Evolutionary conservation across 352 stramenopile species (phyloP).

Genomic region (Globisporangium abappressorium): DNA sequence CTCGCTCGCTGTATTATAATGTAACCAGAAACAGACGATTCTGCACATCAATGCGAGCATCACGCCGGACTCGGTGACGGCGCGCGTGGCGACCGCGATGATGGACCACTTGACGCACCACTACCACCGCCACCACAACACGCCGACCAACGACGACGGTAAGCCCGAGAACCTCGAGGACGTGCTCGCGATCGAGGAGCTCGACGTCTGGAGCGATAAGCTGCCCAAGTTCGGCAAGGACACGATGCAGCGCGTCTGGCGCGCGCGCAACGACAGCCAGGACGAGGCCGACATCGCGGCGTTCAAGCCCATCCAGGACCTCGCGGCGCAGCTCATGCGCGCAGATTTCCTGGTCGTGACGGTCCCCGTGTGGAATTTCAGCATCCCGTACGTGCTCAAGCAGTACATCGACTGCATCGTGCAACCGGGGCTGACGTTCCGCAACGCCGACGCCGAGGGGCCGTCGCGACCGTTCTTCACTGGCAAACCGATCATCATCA

Average conservation of each 20-base stretch:
- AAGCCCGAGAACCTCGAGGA: constrained; percentile 31
- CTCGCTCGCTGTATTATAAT: not conserved
- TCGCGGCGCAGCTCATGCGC: constrained; percentile 60
- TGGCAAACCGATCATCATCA: constrained; percentile 61
- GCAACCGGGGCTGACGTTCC: constrained; percentile 66
- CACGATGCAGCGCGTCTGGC: constrained; percentile 69
- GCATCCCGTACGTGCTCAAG: constrained; percentile 75
- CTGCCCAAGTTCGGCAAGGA: constrained; percentile 71
- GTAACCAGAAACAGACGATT: constrained; percentile 59
- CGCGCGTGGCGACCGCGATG: constrained; percentile 63
- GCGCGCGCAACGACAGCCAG: constrained; percentile 57
- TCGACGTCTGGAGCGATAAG: constrained; percentile 60
- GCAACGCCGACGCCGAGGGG: constrained; percentile 54
- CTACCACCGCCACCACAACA: constrained; percentile 53
- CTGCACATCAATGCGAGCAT: constrained; percentile 80
- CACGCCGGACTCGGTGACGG: constrained; percentile 66
- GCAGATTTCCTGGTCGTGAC: constrained; percentile 79
- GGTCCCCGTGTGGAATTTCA: constrained; percentile 77
- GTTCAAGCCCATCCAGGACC: constrained; percentile 62
- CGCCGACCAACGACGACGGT: constrained; percentile 12
- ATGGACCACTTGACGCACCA: constrained; percentile 70
- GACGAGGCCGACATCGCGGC: constrained; percentile 50
- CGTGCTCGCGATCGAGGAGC: constrained; percentile 64
- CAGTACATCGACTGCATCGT: constrained; percentile 84
- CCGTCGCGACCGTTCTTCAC: constrained; percentile 59